Evolutionary conservation across 495 filamentous ascomycete species (phyloP).

Genomic region (Penicillium dipodomyicola): DNA sequence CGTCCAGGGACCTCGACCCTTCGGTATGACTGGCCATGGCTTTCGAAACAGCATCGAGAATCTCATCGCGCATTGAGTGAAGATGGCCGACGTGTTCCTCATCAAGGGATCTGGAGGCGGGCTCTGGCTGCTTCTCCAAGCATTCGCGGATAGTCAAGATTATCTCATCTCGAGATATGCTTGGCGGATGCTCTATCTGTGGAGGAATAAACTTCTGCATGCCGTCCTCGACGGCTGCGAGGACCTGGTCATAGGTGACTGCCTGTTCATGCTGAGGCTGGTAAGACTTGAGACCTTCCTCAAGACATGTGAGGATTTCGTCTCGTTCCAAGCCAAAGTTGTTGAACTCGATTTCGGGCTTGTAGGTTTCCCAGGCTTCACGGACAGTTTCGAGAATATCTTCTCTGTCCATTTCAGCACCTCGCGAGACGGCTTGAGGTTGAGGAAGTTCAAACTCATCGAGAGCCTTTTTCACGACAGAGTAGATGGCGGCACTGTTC

Average conservation of each 20-base stretch:
- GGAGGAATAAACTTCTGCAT: slow-evolving; percentile 74
- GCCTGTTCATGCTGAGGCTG: slow-evolving; percentile 55
- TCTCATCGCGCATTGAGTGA: slow-evolving; percentile 30
- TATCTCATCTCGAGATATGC: slow-evolving; percentile 56
- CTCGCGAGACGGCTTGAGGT: slow-evolving; percentile 34
- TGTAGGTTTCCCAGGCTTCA: slow-evolving; percentile 87
- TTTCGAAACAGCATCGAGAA: slow-evolving; percentile 45
- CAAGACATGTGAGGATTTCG: slow-evolving; percentile 79
- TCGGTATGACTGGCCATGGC: slow-evolving; percentile 4
- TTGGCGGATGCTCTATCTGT: slow-evolving; percentile 60
- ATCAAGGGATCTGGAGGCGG: slow-evolving; percentile 17
- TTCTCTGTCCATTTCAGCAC: slow-evolving; percentile 59
- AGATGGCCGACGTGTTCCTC: slow-evolving; percentile 24
- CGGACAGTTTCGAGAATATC: slow-evolving; percentile 81
- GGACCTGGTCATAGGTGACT: slow-evolving; percentile 73
- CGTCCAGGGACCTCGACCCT: slow-evolving; percentile 11
- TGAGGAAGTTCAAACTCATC: slow-evolving; percentile 55
- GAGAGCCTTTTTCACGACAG: slow-evolving; percentile 73
- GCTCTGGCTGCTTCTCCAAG: slow-evolving; percentile 11
- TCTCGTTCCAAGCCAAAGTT: slow-evolving; percentile 86
- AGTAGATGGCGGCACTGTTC: slow-evolving; percentile 77
- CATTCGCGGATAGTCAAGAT: slow-evolving; percentile 12
- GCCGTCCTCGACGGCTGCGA: slow-evolving; percentile 76
- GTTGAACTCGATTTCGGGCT: slow-evolving; percentile 85
- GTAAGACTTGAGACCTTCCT: slow-evolving; percentile 78